Evolutionary conservation across 2,329 filamentous ascomycete genomes (phyloP).

Genomic region (Alternaria brassicae): DNA sequence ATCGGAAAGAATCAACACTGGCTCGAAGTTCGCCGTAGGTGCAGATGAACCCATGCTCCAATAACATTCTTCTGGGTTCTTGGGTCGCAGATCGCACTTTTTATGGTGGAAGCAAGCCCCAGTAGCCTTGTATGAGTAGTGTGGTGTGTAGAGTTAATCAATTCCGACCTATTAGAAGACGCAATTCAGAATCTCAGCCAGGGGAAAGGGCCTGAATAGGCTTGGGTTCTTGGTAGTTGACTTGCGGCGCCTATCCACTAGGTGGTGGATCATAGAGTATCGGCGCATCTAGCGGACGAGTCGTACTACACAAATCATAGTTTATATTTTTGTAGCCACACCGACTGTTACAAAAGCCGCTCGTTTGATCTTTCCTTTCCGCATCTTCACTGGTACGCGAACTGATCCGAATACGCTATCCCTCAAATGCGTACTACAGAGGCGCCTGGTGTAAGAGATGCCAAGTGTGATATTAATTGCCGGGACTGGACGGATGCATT

Average conservation of each 20-base stretch:
- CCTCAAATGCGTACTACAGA: neutral
- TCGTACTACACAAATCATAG: neutral
- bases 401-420: neutral
- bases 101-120: constrained; percentile 5
- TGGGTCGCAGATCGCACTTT: constrained; percentile 14
- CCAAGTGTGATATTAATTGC: neutral
- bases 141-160: neutral
- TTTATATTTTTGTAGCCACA: neutral
- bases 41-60: constrained; percentile 26
- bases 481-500: neutral
- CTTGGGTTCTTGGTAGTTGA: neutral
- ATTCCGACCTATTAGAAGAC: constrained; percentile 13
- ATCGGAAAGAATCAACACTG: constrained; percentile 5
- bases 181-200: constrained; percentile 9
- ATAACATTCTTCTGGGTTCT: constrained; percentile 3
- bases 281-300: constrained; percentile 10
- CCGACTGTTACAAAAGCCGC: neutral
- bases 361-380: neutral
- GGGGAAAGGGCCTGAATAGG: constrained; percentile 14
- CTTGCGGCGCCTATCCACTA: constrained; percentile 15
- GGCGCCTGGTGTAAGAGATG: neutral
- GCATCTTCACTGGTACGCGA: neutral
- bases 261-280: constrained; percentile 15
- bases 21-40: constrained; percentile 22
- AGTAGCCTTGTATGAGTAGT: constrained; percentile 6